Conservation (phyloP, 805 yeast genomes). For the Kodamaea laetipori region DNA sequence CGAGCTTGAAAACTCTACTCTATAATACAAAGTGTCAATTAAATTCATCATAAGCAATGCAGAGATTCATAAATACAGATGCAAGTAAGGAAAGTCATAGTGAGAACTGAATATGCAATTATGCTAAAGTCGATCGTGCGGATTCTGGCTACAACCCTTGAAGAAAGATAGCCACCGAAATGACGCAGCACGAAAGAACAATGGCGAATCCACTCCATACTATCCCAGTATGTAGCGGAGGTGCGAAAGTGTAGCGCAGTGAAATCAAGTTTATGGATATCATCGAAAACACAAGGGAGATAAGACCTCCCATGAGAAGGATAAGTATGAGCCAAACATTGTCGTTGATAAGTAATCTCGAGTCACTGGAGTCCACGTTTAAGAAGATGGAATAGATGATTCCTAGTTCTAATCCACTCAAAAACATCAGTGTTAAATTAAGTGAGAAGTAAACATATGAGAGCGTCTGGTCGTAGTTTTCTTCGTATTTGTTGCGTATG, state of each 20-base stretch:
- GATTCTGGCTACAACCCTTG: constrained; percentile 9
- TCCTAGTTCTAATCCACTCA: constrained; percentile 43
- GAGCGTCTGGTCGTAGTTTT: constrained; percentile 39
- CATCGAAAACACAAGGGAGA: constrained; percentile 37
- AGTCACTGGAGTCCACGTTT: constrained; percentile 22
- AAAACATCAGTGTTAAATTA: constrained; percentile 36
- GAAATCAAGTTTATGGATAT: constrained; percentile 37
- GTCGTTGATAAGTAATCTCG: constrained; percentile 29
- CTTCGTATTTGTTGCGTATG: constrained; percentile 29
- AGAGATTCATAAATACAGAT: not conserved
- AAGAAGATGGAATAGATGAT: constrained; percentile 35
- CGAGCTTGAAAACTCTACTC: too few species aligned
- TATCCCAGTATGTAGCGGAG: constrained; percentile 25
- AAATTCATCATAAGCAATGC: not conserved
- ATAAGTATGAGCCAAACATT: constrained; percentile 36
- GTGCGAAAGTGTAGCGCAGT: constrained; percentile 32
- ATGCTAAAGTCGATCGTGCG: not conserved
- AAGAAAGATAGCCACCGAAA: constrained; percentile 19
- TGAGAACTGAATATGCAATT: constrained; percentile 1
- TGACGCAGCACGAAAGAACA: constrained; percentile 24
- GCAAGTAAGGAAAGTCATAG: constrained; percentile 2
- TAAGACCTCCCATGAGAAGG: constrained; percentile 33
- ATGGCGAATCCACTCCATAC: constrained; percentile 29
- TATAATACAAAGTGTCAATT: not conserved
- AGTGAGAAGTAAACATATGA: constrained; percentile 40